Base-by-base conservation (phyloP, 257 asterid genomes). In the Solanum bulbocastanum region DNA sequence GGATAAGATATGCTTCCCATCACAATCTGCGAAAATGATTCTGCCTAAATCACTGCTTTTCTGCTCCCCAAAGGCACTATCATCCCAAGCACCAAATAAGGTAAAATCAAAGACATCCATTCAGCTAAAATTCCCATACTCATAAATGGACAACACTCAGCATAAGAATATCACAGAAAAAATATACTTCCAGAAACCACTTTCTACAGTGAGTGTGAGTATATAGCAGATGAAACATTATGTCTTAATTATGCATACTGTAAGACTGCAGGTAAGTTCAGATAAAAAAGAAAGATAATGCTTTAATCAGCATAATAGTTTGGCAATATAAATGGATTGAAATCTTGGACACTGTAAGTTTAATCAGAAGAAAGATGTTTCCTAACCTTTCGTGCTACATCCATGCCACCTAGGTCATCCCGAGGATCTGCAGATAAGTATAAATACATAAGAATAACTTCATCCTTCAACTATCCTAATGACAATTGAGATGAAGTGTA, bases 351-450 rank as follows among this genome's bases (percentile, higher is more conserved):
- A 84, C 83, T 39, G 52, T 37, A 87, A 60, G 66, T 27, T 79
- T 27, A 44, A 79, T 79, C 84, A 87, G 73, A 68, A 89, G 79
- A 85, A 68, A 78, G 32, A 35, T 16, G 82, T 39, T 25, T 42
- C 88, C 89, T 75, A 35, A 96, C 99, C 99, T 96, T 96, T 91
- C 99, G 95, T 86, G 98, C 99, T 58, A 96, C 98, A 92, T 96
- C 99, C 98, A 93, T 94, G 87, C 99, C 99, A 22, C 99, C 89
- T 75, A 96, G 99, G 92, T 96, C 98, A 87, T 96, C 99, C 46
- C 99, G 94, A 86, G 99, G 99, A 92, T 96, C 99, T 96, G 96
- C 87, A 27, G 87, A 87, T 75, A 82, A 90, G 86, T 39, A 86
- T 42, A 33, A 90, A 86, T 81, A 89, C 87, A 86, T 92, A 75